Conservation (phyloP, 106 monocot genomes). For the Phalaenopsis equestris region DNA sequence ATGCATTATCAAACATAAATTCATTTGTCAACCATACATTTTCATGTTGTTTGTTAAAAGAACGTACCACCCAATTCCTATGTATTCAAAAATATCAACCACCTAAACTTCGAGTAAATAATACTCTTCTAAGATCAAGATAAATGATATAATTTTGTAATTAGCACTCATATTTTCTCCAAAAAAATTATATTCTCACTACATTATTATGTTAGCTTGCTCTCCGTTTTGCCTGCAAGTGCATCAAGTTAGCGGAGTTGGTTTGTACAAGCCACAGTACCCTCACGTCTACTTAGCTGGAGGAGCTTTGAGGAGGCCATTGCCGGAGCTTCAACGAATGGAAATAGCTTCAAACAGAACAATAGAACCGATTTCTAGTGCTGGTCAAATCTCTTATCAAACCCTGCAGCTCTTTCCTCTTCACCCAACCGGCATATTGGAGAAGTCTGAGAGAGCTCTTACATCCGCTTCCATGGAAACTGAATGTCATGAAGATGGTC, state of each 20-base stretch:
- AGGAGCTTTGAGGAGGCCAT: not conserved
- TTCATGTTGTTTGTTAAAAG: not conserved
- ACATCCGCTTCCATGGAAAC: constrained; percentile 2
- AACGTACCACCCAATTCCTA: too few species aligned
- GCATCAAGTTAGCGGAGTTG: constrained; percentile 14
- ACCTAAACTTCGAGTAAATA: too few species aligned
- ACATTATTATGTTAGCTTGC: constrained; percentile 25
- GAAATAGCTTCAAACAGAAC: not conserved
- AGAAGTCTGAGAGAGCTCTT: not conserved
- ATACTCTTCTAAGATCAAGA: too few species aligned
- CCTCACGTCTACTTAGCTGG: constrained; percentile 15
- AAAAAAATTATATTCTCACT: not conserved
- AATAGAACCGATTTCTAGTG: not conserved
- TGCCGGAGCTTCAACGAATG: not conserved
- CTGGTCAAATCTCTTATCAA: constrained; percentile 4
- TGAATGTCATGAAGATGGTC: not conserved
- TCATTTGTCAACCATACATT: not conserved
- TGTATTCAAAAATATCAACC: too few species aligned
- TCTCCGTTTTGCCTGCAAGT: constrained; percentile 31
- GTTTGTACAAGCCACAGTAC: constrained; percentile 11
- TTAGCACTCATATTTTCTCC: not conserved
- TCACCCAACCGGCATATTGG: constrained; percentile 32
- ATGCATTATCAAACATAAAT: not conserved
- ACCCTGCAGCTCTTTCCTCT: constrained; percentile 80
- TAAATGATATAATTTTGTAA: too few species aligned